These are phyloP conservation scores for Globisporangium solare DNA, from an alignment of 352 stramenopile species.

Conservation along the genomic window DNA sequence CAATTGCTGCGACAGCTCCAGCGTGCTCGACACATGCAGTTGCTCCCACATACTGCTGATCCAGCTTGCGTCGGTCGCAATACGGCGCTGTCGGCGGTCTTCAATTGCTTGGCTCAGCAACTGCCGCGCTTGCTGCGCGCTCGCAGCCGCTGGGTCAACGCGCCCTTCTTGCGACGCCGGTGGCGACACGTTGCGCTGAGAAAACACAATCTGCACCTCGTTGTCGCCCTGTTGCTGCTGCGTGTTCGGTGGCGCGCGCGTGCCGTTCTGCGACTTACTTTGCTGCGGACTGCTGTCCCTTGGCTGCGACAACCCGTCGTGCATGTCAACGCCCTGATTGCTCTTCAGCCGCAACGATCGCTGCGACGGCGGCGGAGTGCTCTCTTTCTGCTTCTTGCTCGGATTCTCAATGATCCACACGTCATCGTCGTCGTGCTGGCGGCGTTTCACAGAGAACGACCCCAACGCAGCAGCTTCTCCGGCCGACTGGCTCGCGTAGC, in stretches of 20 bases:
- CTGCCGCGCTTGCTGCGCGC: not conserved
- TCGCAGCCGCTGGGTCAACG: not conserved
- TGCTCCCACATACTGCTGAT: constrained; percentile 21
- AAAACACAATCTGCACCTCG: constrained; percentile 7
- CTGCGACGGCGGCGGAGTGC: constrained; percentile 1
- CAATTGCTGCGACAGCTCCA: constrained; percentile 32
- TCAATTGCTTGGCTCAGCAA: constrained; percentile 21
- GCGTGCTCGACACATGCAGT: constrained; percentile 23
- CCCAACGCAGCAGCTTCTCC: not conserved
- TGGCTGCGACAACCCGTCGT: not conserved
- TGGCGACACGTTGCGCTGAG: constrained; percentile 4
- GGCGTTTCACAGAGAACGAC: constrained; percentile 4
- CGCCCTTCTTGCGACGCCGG: not conserved
- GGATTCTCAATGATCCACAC: constrained; percentile 9
- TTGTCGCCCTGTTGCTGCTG: not conserved
- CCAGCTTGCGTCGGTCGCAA: constrained; percentile 23
- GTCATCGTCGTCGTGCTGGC: not conserved
- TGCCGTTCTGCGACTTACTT: not conserved
- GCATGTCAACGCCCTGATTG: constrained; percentile 10
- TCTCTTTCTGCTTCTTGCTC: constrained; percentile 4
- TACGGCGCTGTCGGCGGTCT: constrained; percentile 15
- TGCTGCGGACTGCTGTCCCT: not conserved
- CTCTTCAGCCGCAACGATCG: constrained; percentile 9
- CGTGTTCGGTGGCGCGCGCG: not conserved
- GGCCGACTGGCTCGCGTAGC: not conserved